Evolutionary conservation across 1,139 yeast genomes (phyloP).

Genomic region (Waltiozyma sp.): DNA sequence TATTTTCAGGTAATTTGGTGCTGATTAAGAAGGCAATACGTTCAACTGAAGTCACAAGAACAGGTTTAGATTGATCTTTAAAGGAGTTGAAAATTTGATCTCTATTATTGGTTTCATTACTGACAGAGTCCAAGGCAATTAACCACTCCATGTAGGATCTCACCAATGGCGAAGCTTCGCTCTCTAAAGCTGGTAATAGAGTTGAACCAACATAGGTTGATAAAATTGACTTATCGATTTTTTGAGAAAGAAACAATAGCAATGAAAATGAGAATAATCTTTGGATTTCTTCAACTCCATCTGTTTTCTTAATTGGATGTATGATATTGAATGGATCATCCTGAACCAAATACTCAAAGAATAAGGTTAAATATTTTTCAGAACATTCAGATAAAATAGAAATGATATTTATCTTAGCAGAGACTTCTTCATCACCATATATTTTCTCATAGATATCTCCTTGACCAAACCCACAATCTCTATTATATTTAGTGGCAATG

Average conservation of each 20-base stretch:
- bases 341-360: slow-evolving; percentile 33
- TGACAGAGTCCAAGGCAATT: slow-evolving; percentile 31
- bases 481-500: slow-evolving; percentile 32
- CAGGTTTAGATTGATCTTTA: slow-evolving; percentile 33
- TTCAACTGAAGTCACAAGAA: slow-evolving; percentile 47
- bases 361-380: slow-evolving; percentile 25
- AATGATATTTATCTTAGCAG: slow-evolving; percentile 40
- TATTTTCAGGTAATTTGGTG: slow-evolving; percentile 28
- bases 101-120: slow-evolving; percentile 21
- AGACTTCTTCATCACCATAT: slow-evolving; percentile 53
- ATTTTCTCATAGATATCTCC: slow-evolving; percentile 32
- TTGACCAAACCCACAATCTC: slow-evolving; percentile 13
- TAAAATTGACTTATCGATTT: slow-evolving; percentile 12
- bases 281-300: slow-evolving; percentile 58
- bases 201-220: slow-evolving; percentile 13
- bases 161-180: slow-evolving; percentile 68
- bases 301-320: slow-evolving; percentile 42
- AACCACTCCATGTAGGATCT: slow-evolving; percentile 77
- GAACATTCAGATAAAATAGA: slow-evolving; percentile 32
- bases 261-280: slow-evolving; percentile 50
- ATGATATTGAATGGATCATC: slow-evolving; percentile 31
- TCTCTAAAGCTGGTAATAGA: slow-evolving; percentile 26
- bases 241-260: slow-evolving; percentile 29
- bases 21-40: slow-evolving; percentile 45
- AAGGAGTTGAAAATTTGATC: slow-evolving; percentile 15